These are phyloP conservation scores for Brassica juncea DNA, from an alignment of 345 rosid species.

Conservation along the genomic window DNA sequence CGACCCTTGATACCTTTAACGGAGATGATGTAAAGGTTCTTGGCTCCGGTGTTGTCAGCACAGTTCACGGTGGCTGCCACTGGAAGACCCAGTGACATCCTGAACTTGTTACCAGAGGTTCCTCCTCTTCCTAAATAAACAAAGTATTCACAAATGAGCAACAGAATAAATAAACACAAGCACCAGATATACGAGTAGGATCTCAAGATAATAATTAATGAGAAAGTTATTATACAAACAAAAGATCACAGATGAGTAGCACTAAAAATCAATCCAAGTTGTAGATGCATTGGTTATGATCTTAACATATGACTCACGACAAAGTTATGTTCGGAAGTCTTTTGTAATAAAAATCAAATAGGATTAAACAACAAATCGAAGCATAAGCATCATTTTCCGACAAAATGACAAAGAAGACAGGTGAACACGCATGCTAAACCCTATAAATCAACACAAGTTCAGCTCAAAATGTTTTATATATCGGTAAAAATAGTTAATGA, in stretches of 20 bases:
- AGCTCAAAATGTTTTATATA: not conserved
- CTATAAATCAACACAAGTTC: too few species aligned
- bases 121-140: constrained; percentile 40
- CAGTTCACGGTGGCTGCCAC: constrained; percentile 49
- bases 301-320: not conserved
- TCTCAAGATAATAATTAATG: not conserved
- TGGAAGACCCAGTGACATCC: constrained; percentile 49
- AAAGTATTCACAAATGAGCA: not conserved
- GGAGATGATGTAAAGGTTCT: constrained; percentile 47
- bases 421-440: not conserved
- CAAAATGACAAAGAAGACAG: not conserved
- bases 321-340: not conserved
- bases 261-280: too few species aligned
- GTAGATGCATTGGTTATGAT: too few species aligned
- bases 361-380: not conserved
- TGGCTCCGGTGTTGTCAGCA: constrained; percentile 47
- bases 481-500: not conserved
- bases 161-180: not conserved
- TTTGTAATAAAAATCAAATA: too few species aligned
- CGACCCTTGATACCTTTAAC: constrained; percentile 51
- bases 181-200: not conserved
- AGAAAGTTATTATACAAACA: too few species aligned
- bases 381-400: not conserved
- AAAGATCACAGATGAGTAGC: too few species aligned
- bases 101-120: constrained; percentile 47